These are phyloP conservation scores for Nymphaea colorata DNA, from an alignment of 164 flowering plant genomes.

Conservation along the genomic window DNA sequence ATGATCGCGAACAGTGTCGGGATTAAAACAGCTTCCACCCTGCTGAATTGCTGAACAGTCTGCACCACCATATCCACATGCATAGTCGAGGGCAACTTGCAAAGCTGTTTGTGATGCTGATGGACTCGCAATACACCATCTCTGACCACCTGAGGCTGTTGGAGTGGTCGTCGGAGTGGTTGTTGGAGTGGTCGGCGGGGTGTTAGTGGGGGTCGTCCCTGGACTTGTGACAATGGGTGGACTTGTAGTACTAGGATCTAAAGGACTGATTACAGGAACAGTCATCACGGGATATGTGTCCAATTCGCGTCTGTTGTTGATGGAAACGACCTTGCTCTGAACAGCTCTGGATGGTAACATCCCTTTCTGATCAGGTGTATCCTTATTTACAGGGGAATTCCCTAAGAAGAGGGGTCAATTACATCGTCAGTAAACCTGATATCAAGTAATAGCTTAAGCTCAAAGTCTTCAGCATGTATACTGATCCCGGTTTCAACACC, in stretches of 20 bases:
- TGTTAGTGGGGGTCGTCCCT: no score
- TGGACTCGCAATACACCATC: constrained; percentile 74
- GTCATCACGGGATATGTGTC: not conserved
- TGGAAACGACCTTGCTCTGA: not conserved
- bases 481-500: no score
- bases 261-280: no score
- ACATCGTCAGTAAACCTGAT: not conserved
- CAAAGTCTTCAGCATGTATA: no score
- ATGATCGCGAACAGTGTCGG: constrained; percentile 50
- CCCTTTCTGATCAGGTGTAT: not conserved
- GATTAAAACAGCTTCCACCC: constrained; percentile 64
- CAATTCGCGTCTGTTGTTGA: not conserved
- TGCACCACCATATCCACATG: constrained; percentile 78
- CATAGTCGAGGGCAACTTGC: constrained; percentile 79
- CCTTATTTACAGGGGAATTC: not conserved
- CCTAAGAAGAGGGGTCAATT: not conserved
- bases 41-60: constrained; percentile 67
- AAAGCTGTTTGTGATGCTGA: constrained; percentile 49
- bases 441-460: not conserved
- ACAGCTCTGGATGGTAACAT: not conserved
- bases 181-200: constrained; percentile 7
- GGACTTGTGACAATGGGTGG: not conserved
- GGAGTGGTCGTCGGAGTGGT: constrained; percentile 6
- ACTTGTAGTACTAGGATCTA: no score
- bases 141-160: constrained; percentile 24